Base-by-base conservation (phyloP, 129 eudicot genomes). In the Chrysanthemum makinoi region DNA sequence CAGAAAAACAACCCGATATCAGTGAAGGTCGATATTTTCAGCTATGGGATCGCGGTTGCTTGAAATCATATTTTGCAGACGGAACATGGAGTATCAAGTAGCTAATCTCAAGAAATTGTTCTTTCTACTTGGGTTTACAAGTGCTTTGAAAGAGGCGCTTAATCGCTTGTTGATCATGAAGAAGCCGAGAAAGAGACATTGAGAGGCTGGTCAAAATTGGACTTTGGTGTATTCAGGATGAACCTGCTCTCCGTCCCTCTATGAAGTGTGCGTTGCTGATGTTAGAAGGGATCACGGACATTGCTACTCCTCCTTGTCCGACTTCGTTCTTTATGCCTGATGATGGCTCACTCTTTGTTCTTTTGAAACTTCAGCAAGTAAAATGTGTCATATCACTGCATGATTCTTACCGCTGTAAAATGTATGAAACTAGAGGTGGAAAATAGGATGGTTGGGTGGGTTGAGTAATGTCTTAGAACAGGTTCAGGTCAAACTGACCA, bases 241-340 rank as follows among this genome's bases (percentile, higher is more conserved):
- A 80, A 8, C 84, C 84, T 20, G 47, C 78, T 62, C 81, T 66
- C 13, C 84, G 84, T 35, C 79, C 79, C 18, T 62, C 84, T 15
- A 80, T 80, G 74, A 80, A 80, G 64, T 61, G 61, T 13, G 84
- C 76, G 65, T n/a, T 80, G 64, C 35, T 69, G 65, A 80, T 80
- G 84, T 52, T 80, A 59, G 77, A 80, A 68, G 84, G 77, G 64
- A 69, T 70, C 61, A 71, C 76, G 15, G 65, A 65, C 10, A 62
- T 76, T 46, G 69, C 81, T 47, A 43, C 62, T 76, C 81, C 84
- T 15, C 84, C 84, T 30, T 75, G 70, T 70, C 80, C 84, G 46
- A 53, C 75, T 50, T 68, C 64, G 56, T 59, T 48, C 33, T 64
- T 50, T 33, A 3, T 49, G 10, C 35, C 17, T 26, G 3, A 15